Conservation (phyloP, 352 stramenopile genomes). For the Globisporangium parvum region DNA sequence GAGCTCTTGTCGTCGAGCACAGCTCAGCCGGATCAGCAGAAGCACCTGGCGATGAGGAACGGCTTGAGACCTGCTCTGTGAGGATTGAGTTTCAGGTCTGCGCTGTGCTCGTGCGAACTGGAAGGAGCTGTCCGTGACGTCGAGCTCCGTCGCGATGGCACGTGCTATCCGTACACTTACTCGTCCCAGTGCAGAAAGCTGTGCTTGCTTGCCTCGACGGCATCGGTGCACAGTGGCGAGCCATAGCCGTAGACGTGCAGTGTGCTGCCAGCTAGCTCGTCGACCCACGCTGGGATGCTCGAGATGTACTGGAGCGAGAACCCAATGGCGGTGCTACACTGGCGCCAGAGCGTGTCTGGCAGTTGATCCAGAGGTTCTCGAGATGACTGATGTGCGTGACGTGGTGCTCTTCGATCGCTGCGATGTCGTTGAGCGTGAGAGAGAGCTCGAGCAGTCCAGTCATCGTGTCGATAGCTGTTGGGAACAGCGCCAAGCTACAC, state of each 20-base stretch:
- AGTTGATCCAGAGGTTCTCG: constrained; percentile 5
- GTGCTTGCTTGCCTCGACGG: background rate
- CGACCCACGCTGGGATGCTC: background rate
- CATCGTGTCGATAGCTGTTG: background rate
- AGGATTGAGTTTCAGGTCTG: too few relatives aligned
- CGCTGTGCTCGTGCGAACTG: too few relatives aligned
- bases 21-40: too few relatives aligned
- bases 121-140: too few relatives aligned
- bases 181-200: background rate
- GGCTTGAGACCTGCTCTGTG: too few relatives aligned
- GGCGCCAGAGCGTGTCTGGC: constrained; percentile 2
- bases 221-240: background rate
- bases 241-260: constrained; percentile 1
- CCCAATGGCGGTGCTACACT: background rate
- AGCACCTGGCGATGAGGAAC: too few relatives aligned
- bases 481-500: background rate
- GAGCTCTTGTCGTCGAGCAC: too few relatives aligned
- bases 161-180: too few relatives aligned
- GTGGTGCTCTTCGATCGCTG: background rate
- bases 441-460: constrained; percentile 1
- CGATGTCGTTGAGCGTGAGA: background rate
- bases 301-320: constrained; percentile 7
- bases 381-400: background rate
- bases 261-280: background rate
- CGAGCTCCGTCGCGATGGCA: too few relatives aligned